Evolutionary conservation across 305 asterid species (phyloP).

Genomic region (Ilex paraguariensis): DNA sequence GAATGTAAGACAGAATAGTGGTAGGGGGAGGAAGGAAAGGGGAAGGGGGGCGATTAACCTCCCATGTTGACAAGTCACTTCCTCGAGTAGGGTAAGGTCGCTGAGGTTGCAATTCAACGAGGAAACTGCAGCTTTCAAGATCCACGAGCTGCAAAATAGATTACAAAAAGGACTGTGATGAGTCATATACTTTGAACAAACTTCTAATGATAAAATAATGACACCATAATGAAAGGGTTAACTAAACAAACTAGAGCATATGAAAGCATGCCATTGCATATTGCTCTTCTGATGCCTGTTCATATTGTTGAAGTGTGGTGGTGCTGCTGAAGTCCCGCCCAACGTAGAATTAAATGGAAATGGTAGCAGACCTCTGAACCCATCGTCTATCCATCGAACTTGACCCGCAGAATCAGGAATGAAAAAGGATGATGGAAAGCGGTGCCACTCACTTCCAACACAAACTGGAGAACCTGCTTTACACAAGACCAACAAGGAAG

Average conservation of each 20-base stretch:
- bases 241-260: slow-evolving; percentile 1
- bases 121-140: slow-evolving; percentile 74
- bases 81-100: slow-evolving; percentile 84
- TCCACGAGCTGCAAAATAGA: slow-evolving; percentile 50
- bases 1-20: neutral
- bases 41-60: slow-evolving; percentile 40
- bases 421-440: slow-evolving; percentile 88
- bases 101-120: slow-evolving; percentile 79
- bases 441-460: slow-evolving; percentile 98
- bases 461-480: slow-evolving; percentile 68
- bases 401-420: slow-evolving; percentile 73
- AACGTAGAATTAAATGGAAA: slow-evolving; percentile 80
- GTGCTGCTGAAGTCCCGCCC: slow-evolving; percentile 96
- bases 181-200: too few relatives aligned
- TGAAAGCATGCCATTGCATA: slow-evolving; percentile 46
- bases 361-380: slow-evolving; percentile 94
- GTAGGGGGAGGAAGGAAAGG: slow-evolving; percentile 12
- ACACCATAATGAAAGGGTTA: too few relatives aligned
- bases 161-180: neutral
- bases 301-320: slow-evolving; percentile 78
- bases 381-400: slow-evolving; percentile 96
- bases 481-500: slow-evolving; percentile 14
- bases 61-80: slow-evolving; percentile 85
- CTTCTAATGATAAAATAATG: too few relatives aligned
- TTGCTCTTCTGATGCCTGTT: slow-evolving; percentile 89